Base-by-base conservation (phyloP, 2,329 filamentous ascomycete species). In the Nothomitra cinnamomea region DNA sequence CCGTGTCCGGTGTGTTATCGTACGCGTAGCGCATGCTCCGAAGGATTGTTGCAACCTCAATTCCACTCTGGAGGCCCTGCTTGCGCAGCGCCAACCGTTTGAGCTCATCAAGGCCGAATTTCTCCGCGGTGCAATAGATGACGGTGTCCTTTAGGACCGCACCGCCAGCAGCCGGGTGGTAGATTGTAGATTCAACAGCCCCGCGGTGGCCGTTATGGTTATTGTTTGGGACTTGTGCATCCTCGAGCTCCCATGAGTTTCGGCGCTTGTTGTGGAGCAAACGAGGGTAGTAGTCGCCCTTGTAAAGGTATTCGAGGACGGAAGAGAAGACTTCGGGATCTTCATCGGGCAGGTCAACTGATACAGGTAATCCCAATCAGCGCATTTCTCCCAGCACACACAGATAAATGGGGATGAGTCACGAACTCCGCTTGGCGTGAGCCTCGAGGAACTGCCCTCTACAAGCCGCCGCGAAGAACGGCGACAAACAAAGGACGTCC, bases 291-390 rank as follows among this genome's bases (percentile, higher is more conserved):
- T 94, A 95, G 76, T 94, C 88, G 60, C 52, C 87, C 75, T 94
- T 94, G 82, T 95, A 95, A 60, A 95, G 80, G 69, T 89, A 95
- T 74, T 95, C 89, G 72, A 95, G 87, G 63, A 95, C 76, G 64
- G 85, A 89, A 67, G 87, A 94, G 70, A 95, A 86, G 68, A 94
- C 79, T 74, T 94, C 88, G 61, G 89, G 87, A 73, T 94, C 87
- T 76, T 80, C 79, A 61, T 78, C 75, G 78, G 84, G 74, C 74
- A 85, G 74, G 79, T 83, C 69, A 79, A 87, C 45, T 49, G 79
- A 79, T 86, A 19, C n/a, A n/a, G 24, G 32, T 32, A 5, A 32
- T 32, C 28, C 28, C 28, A 32, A 32, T 52, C 40, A 42, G 50
- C 50, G 17, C 19, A 52, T 21, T 6, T 2, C n/a, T 17, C 2